These are phyloP conservation scores for Tuber calosporum DNA, from an alignment of 495 filamentous ascomycete genomes.

Conservation along the genomic window DNA sequence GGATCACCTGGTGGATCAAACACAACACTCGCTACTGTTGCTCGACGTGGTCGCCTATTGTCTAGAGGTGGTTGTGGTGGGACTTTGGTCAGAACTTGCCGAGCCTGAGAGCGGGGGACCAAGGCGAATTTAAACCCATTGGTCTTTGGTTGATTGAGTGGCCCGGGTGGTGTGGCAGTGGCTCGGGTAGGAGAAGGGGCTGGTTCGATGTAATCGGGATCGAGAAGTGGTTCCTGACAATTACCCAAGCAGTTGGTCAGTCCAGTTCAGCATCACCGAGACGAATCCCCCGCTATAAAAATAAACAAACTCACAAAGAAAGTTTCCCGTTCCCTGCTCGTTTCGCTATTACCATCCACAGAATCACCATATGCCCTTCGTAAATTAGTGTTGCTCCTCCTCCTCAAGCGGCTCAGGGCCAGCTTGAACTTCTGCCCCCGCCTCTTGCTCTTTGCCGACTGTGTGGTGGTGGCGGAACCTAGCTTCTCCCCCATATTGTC, in stretches of 20 bases:
- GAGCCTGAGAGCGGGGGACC: conserved; percentile 21
- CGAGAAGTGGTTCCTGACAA: conserved; percentile 35
- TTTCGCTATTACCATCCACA: conserved; percentile 30
- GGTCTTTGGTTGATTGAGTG: conserved; percentile 33
- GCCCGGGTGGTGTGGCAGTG: conserved; percentile 26
- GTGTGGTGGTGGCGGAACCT: conserved; percentile 2
- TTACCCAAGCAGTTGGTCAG: conserved; percentile 10
- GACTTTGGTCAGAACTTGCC: conserved; percentile 31
- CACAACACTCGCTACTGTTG: conserved; percentile 36
- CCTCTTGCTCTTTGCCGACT: conserved; percentile 33
- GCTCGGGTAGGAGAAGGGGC: conserved; percentile 6
- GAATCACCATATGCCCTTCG: conserved; percentile 39
- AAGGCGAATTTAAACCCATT: conserved; percentile 38
- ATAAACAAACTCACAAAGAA: conserved; percentile 33
- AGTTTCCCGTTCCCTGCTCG: conserved; percentile 24
- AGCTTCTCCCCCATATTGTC: conserved; percentile 30
- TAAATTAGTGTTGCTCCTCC: conserved; percentile 39
- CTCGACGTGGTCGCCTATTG: conserved; percentile 28
- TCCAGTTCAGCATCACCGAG: conserved; percentile 1
- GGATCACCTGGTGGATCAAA: conserved; percentile 17
- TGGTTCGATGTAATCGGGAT: conserved; percentile 37
- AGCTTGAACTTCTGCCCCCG: conserved; percentile 36
- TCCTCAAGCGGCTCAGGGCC: conserved; percentile 37
- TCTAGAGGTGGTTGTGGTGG: conserved; percentile 24
- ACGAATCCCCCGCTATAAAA: conserved; percentile 4